phyloP scores from a whole-genome alignment of 1,139 yeast genomes.

The Yamadazyma taylorii region DNA sequence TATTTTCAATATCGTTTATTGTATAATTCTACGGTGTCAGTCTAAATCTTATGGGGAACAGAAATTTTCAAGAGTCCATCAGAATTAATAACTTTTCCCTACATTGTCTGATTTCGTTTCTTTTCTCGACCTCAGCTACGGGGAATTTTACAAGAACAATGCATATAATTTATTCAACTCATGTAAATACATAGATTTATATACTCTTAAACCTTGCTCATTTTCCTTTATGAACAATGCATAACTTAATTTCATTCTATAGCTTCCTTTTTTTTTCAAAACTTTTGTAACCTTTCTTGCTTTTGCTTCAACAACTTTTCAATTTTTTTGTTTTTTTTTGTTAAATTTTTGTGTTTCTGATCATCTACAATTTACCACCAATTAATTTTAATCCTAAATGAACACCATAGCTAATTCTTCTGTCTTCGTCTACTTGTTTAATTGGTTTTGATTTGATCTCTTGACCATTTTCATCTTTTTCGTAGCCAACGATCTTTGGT shows the following conservation, averaged over 20 bases:
- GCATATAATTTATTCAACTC: background rate
- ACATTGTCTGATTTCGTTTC: no score
- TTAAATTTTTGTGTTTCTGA: no score
- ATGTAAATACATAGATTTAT: background rate
- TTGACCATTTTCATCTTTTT: conserved; percentile 17
- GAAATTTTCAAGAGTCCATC: background rate
- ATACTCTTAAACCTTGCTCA: background rate
- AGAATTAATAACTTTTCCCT: background rate
- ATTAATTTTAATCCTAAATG: conserved; percentile 62
- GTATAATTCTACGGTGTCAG: background rate
- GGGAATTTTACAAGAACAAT: no score
- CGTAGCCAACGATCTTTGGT: conserved; percentile 26
- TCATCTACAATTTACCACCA: conserved; percentile 58
- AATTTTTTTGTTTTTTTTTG: background rate
- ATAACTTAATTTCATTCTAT: background rate
- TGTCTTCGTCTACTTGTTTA: conserved; percentile 49
- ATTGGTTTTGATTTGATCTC: conserved; percentile 19
- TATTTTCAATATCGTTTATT: background rate
- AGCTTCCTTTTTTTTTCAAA: background rate
- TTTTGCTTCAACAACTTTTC: no score
- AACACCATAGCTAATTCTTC: conserved; percentile 60
- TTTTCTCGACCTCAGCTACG: no score
- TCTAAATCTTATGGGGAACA: background rate
- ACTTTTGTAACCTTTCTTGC: background rate
- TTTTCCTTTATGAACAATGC: conserved; percentile 1